Base-by-base conservation (phyloP, 352 stramenopile genomes). In the Plasmopara viticola region DNA sequence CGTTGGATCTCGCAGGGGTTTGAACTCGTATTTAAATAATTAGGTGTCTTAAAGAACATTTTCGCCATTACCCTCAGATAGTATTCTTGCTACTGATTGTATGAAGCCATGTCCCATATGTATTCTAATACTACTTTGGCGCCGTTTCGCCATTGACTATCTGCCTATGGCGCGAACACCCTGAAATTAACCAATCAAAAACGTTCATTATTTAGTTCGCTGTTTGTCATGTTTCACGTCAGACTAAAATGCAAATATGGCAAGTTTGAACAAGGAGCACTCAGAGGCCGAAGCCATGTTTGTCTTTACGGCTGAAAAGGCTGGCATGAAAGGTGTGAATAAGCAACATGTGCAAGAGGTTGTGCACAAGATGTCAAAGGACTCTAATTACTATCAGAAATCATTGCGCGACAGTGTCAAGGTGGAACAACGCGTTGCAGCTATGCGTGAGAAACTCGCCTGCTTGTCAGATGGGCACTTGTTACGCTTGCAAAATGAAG, bases 351-450 rank as follows among this genome's bases (percentile, higher is more conserved):
- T 98, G 42, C 87, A 97, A 68, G 72, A 90, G 51, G 90, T 98
- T 17, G 90, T 98, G 56, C 81, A 97, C 51, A 78, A 96, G 47
- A 92, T 97, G 70, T 97, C 87, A 38, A 97, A 96, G 60, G 84
- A 97, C 72, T 97, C 88, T 18, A 60, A 65, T 2, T 98, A 87
- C 60, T 97, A 97, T 60, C 84, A 94, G 56, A 92, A 97, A 58
- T 94, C 94, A 51, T 55, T 90, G 37, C 76, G 79, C 17, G 73
- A 94, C 51, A 96, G 97, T 64, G 75, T 84, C 44, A 87, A 90
- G 38, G 89, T 94, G 30, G 77, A 98, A 44, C 51, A 68, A 31
- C 78, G 82, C 37, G 94, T 98, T 37, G 42, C 50, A 10, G 56
- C 67, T 2, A 94, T 97, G 78, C 69, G 71, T 7, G 34, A 48